Evolutionary conservation across 805 yeast genomes (phyloP), one percentile per base, ranked within the genome.

Genomic region (Pichia ethanolica): DNA sequence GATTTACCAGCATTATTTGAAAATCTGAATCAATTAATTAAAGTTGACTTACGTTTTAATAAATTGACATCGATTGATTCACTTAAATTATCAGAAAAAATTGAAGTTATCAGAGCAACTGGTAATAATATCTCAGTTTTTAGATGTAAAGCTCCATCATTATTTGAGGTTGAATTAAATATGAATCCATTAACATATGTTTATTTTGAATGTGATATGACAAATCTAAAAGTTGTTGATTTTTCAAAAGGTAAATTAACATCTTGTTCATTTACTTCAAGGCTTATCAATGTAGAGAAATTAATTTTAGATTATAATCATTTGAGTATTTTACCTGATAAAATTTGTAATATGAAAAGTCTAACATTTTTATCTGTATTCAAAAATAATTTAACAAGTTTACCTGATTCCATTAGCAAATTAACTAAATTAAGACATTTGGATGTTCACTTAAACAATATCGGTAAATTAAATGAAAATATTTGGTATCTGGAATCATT

Each of bases 361-460:
- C 70, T 93, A 58, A 75, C 79, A 2, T 79, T 78, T 52, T 69
- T 93, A 37, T 86, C 96, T 4, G 72, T 82, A 2, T 82, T 79
- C 47, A 80, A 81, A 47, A 93, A 93, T 62, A 86, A 86, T 56
- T 68, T 93, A 50, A 85, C 83, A 48, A 65, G 74, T 1, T 60
- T 93, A 12, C 97, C 98, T 0, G 64, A 71, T 3, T 76, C 79
- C 11, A 76, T 93, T 35, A 82, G 87, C 3, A 59, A 72, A 13
- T 71, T 90, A 49, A 66, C 71, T 4, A 74, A 78, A 33, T 72
- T 91, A 54, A 81, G 77, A 58, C 71, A 75, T 42, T 70, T 91
- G 49, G 97, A 91, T 64, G 67, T 89, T 40, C 97, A 91, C 66
- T 79, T 86, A 40, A 91, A 91, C 66, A 89, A 89, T 60, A 71